Evolutionary conservation across 768 basidiomycete genomes (phyloP).

Genomic region (Suillus ampliporus): DNA sequence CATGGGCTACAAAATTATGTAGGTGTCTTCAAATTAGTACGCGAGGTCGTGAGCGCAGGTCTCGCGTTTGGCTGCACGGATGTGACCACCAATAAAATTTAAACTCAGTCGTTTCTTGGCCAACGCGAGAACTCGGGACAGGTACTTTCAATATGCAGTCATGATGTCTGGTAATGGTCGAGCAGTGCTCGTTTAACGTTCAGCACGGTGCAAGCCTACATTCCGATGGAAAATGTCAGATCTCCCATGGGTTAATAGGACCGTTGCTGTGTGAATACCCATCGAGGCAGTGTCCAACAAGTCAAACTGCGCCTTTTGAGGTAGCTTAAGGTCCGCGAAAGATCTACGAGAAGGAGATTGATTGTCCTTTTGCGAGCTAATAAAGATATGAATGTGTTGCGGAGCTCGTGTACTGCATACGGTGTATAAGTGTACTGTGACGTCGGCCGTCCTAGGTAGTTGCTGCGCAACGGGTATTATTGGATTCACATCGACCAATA

Average conservation of each 20-base stretch:
- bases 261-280: not conserved
- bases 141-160: not conserved
- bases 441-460: not conserved
- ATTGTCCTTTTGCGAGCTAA: not conserved
- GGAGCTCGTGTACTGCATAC: not conserved
- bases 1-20: not conserved
- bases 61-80: not conserved
- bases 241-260: not conserved
- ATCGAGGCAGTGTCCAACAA: not conserved
- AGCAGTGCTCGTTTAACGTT: slow-evolving; percentile 2
- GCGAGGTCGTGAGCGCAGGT: not conserved
- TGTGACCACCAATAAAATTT: slow-evolving; percentile 1
- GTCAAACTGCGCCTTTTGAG: not conserved
- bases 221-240: not conserved
- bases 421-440: not conserved
- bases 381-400: not conserved
- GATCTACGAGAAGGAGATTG: not conserved
- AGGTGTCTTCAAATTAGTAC: not conserved
- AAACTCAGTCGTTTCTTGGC: slow-evolving; percentile 4
- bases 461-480: slow-evolving; percentile 7
- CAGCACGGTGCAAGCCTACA: not conserved
- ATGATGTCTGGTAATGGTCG: not conserved
- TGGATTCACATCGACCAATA: slow-evolving; percentile 6
- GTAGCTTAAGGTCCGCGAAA: slow-evolving; percentile 1
- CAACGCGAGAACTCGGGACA: too few species aligned